Evolutionary conservation across 2,329 filamentous ascomycete genomes (phyloP).

Genomic region (Neurospora sp.): DNA sequence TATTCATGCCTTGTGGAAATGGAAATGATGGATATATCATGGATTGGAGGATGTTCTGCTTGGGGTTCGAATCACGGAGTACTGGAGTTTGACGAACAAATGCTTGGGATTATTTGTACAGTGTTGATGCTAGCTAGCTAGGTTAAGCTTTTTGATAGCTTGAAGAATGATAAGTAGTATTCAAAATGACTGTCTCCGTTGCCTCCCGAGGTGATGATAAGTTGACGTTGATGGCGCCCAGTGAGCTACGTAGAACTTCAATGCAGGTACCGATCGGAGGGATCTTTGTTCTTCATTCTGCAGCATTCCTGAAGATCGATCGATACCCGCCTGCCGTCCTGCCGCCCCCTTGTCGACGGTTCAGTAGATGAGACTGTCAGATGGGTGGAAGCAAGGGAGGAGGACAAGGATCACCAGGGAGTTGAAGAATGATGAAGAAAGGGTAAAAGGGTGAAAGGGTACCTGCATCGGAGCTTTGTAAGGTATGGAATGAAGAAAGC

Average conservation of each 20-base stretch:
- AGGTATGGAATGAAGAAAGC: neutral
- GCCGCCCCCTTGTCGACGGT: neutral
- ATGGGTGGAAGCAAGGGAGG: neutral
- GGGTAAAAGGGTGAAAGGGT: neutral
- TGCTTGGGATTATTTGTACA: neutral
- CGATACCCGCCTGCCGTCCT: neutral
- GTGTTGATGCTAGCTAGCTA: neutral
- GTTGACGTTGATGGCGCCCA: too few species aligned
- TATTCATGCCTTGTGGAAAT: neutral
- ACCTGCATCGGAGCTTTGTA: neutral
- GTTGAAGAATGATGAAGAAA: neutral
- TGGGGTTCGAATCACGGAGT: neutral
- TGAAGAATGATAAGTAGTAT: neutral
- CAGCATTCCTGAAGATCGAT: neutral
- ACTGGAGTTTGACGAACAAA: neutral
- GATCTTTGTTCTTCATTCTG: neutral
- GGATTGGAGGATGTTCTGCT: neutral
- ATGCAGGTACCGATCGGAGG: neutral
- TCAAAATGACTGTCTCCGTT: neutral
- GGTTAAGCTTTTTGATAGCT: neutral
- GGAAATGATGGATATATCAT: neutral
- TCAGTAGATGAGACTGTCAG: neutral
- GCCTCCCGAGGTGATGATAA: rapidly evolving
- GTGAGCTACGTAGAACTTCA: too few species aligned
- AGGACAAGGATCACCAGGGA: neutral